These are phyloP conservation scores for Penicillium taxi DNA, from an alignment of 495 filamentous ascomycete genomes.

Conservation along the genomic window DNA sequence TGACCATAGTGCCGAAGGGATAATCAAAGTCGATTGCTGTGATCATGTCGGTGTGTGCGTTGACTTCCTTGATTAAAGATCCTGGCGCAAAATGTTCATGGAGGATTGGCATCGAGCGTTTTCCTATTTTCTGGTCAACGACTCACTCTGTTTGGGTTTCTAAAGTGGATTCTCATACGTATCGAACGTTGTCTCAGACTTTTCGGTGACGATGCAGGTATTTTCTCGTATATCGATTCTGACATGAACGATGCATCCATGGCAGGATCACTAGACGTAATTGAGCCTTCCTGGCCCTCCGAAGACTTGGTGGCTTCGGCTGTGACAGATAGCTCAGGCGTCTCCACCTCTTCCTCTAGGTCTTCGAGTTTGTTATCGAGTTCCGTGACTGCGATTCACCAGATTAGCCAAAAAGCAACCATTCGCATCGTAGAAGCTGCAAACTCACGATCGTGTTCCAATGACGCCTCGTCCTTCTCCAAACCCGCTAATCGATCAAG, in stretches of 20 bases:
- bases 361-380: constrained; percentile 83
- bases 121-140: constrained; percentile 28
- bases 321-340: constrained; percentile 55
- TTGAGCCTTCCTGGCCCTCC: constrained; percentile 47
- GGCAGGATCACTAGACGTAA: constrained; percentile 39
- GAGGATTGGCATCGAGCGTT: constrained; percentile 86
- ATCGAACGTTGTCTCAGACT: constrained; percentile 59
- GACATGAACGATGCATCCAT: constrained; percentile 84
- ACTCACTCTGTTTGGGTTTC: neutral
- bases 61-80: constrained; percentile 76
- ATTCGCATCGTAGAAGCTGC: neutral
- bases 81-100: constrained; percentile 95
- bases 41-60: constrained; percentile 81
- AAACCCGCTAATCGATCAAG: constrained; percentile 81
- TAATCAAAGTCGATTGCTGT: constrained; percentile 92
- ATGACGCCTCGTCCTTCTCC: constrained; percentile 83
- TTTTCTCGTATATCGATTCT: constrained; percentile 90
- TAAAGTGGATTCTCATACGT: constrained; percentile 24
- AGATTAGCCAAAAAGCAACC: constrained; percentile 1
- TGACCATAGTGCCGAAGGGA: constrained; percentile 91
- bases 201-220: constrained; percentile 58
- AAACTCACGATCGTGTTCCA: constrained; percentile 75
- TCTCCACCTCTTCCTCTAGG: constrained; percentile 63
- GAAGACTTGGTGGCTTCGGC: constrained; percentile 47
- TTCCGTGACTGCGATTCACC: constrained; percentile 60